Percentiles rank a stretch among this genome's conserved stretches.
Evolutionary conservation across 345 rosid species (phyloP).

Genomic region (Gossypium sturtianum): DNA sequence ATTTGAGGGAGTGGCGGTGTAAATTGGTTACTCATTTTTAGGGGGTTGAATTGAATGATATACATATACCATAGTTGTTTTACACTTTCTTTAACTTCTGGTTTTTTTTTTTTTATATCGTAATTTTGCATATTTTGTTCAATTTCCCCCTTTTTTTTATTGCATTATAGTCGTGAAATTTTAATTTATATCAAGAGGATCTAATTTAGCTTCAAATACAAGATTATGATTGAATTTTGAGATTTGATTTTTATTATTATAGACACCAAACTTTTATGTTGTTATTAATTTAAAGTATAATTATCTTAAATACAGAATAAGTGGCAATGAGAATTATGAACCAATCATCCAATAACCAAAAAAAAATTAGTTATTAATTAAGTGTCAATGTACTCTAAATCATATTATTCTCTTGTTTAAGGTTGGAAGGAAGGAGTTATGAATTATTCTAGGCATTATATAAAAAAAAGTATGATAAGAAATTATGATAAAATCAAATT

Average conservation of each 20-base stretch:
- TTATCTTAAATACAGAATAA: not conserved
- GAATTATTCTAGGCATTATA: fast-evolving
- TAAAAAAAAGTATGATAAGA: too few relatives aligned
- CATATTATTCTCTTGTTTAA: too few relatives aligned
- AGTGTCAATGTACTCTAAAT: too few relatives aligned
- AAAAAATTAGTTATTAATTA: too few relatives aligned
- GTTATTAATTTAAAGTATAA: not conserved
- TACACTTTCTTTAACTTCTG: not conserved
- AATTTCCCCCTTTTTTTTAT: not conserved
- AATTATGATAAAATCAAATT: too few relatives aligned
- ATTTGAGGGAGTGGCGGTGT: conserved; percentile 23
- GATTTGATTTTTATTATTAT: too few relatives aligned
- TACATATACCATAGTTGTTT: conserved; percentile 7
- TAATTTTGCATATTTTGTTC: not conserved
- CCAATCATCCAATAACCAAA: not conserved
- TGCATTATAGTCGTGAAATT: not conserved
- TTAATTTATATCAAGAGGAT: not conserved
- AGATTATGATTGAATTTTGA: too few relatives aligned
- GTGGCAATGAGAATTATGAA: not conserved
- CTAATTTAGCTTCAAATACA: not conserved
- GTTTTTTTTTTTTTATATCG: conserved; percentile 3
- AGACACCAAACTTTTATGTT: not conserved
- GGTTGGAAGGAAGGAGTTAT: fast-evolving
- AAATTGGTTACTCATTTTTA: conserved; percentile 21
- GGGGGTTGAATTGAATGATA: conserved; percentile 15